Evolutionary conservation across 2,329 filamentous ascomycete genomes (phyloP).

Genomic region (Chrysoporthe deuterocubensis): DNA sequence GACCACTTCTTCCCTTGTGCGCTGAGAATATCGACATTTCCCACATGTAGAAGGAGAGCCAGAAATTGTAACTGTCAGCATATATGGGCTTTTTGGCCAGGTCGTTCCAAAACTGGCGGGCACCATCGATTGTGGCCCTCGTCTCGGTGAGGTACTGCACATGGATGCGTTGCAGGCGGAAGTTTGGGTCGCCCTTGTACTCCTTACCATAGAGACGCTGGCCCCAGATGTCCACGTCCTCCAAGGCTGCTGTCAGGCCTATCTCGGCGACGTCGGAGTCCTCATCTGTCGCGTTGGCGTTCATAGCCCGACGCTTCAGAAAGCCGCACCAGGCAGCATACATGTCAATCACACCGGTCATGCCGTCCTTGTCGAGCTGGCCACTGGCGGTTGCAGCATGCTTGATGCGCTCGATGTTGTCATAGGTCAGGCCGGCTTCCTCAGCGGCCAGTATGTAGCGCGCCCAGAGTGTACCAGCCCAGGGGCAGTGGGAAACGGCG

Average conservation of each 20-base stretch:
- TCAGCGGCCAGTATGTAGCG: slow-evolving; percentile 86
- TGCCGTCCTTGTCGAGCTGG: slow-evolving; percentile 80
- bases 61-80: slow-evolving; percentile 86
- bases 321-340: slow-evolving; percentile 96
- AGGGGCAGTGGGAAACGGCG: slow-evolving; percentile 88
- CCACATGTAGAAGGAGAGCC: slow-evolving; percentile 90
- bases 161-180: slow-evolving; percentile 86
- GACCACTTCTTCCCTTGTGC: slow-evolving; percentile 50
- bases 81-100: slow-evolving; percentile 67
- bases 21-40: slow-evolving; percentile 71
- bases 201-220: slow-evolving; percentile 73
- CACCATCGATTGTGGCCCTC: slow-evolving; percentile 75
- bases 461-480: slow-evolving; percentile 90
- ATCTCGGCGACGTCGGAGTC: slow-evolving; percentile 89
- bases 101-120: slow-evolving; percentile 76
- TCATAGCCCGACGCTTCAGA: slow-evolving; percentile 82
- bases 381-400: slow-evolving; percentile 87
- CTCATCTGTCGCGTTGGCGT: slow-evolving; percentile 74
- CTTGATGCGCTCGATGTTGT: slow-evolving; percentile 86
- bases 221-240: slow-evolving; percentile 81
- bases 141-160: slow-evolving; percentile 91
- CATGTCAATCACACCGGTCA: slow-evolving; percentile 87
- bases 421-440: slow-evolving; percentile 73
- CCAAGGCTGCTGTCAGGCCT: slow-evolving; percentile 81
- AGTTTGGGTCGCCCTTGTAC: slow-evolving; percentile 86